Percentiles rank a stretch among this genome's conserved stretches.
phyloP scores from a whole-genome alignment of 2,329 filamentous ascomycete species.

The Arachnomyces sp. region DNA sequence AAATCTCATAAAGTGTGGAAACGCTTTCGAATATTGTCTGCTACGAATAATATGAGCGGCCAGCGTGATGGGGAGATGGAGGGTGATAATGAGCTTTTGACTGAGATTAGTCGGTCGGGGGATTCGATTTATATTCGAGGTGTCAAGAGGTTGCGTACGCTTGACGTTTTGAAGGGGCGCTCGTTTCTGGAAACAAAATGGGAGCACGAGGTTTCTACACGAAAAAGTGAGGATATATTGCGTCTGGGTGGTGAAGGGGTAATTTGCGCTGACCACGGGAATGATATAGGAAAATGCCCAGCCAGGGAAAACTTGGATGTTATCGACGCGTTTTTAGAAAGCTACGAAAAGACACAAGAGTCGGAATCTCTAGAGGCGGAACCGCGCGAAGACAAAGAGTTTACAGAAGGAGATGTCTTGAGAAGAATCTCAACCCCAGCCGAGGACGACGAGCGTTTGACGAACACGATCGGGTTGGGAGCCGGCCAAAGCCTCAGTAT shows the following conservation, averaged over 20 bases:
- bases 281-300: conserved; percentile 4
- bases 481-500: no score
- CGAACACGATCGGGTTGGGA: no score
- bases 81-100: conserved; percentile 17
- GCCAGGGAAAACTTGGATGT: neutral
- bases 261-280: conserved; percentile 7
- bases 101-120: conserved; percentile 27
- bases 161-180: conserved; percentile 16
- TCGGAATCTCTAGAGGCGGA: no score
- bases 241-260: neutral
- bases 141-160: conserved; percentile 29
- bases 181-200: conserved; percentile 36
- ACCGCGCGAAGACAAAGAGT: no score
- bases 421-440: no score
- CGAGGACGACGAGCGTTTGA: no score
- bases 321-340: no score
- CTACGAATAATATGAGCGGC: conserved; percentile 17
- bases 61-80: conserved; percentile 5
- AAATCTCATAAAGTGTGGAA: conserved; percentile 41
- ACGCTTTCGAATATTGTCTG: conserved; percentile 30
- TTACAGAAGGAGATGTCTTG: no score
- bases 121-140: conserved; percentile 23
- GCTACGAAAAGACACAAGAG: no score
- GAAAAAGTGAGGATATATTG: conserved; percentile 22
- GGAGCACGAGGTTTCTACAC: conserved; percentile 25